Evolutionary conservation across 1,139 yeast genomes (phyloP), one percentile per base, ranked within the genome.

Genomic region (Insectozyma bohioensis): DNA sequence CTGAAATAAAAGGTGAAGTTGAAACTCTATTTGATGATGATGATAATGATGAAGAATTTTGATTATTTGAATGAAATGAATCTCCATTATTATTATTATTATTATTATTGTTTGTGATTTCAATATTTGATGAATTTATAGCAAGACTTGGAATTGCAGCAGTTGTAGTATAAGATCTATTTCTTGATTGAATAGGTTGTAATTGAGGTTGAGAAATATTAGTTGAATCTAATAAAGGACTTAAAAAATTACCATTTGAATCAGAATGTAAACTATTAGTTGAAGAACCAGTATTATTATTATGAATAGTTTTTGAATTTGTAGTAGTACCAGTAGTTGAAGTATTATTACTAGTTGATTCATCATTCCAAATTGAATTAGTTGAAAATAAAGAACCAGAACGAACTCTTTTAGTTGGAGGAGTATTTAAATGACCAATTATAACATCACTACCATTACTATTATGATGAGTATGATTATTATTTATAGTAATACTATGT

Each of bases 161-260:
- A n/a, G 66, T 61, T 10, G 78, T 69, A 3, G 79, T 68, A 46
- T 73, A 72, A 1, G 78, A 71, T 44, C 79, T 61, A 34, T 66
- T 72, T 46, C 75, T 56, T 20, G 46, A 26, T 28, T 26, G 35
- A 8, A 20, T 28, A 9, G 28, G 26, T 25, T 29, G 24, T 10
- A 20, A 30, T 15, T 31, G 33, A n/a, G 30, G 26, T 10, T 28
- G 30, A 11, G 34, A 23, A 4, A 27, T 24, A 6, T 33, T 24
- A 5, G 36, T 21, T 6, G 37, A 9, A 17, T 31, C 27, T 15
- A 36, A 28, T 12, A 31, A 27, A 6, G 43, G 44, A 26, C 39
- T 39, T 20, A 37, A 27, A 15, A 36, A 33, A 10, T 33, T 21
- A 19, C 16, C 21, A 21, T 24, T 19, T 13, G n/a, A 9, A 12